A percentile compares a stretch with the other conserved stretches of the same genome.
These are phyloP conservation scores for Schoenoplectus tabernaemontani DNA, from an alignment of 202 grass and related monocot species.

Conservation along the genomic window DNA sequence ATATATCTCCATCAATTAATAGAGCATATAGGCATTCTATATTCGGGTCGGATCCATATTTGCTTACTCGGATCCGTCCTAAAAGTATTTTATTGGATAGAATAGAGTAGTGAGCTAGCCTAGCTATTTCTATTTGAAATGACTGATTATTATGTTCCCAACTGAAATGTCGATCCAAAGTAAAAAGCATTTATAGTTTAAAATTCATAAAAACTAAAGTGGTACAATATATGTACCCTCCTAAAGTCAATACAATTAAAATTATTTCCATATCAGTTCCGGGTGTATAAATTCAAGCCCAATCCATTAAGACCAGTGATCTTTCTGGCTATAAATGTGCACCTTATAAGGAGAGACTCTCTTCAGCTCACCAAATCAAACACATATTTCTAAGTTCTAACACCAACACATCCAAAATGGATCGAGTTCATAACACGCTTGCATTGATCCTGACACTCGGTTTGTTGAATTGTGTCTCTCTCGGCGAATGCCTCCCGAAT, in stretches of 20 bases:
- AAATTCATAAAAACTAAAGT: background rate
- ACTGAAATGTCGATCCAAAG: background rate
- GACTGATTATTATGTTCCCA: background rate
- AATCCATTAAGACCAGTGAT: background rate
- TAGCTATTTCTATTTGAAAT: background rate
- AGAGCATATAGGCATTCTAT: background rate
- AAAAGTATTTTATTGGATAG: background rate
- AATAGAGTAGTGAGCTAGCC: no score
- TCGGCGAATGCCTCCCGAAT: background rate
- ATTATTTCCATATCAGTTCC: background rate
- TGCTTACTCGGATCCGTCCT: background rate
- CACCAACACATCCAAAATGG: background rate
- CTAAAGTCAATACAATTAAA: background rate
- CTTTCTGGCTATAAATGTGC: slow-evolving; percentile 2
- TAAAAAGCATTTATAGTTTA: background rate
- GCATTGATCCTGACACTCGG: background rate
- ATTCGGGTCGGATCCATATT: background rate
- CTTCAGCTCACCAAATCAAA: background rate
- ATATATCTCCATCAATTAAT: slow-evolving; percentile 24
- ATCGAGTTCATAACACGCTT: background rate
- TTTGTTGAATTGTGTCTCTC: background rate
- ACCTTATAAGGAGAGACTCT: background rate
- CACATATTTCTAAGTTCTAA: background rate
- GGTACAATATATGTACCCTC: background rate
- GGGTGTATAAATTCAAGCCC: background rate